A percentile compares a stretch with the other conserved stretches of the same genome.
Evolutionary conservation across 768 basidiomycete genomes (phyloP).

Genomic region (Naganishia vaughanmartiniae): DNA sequence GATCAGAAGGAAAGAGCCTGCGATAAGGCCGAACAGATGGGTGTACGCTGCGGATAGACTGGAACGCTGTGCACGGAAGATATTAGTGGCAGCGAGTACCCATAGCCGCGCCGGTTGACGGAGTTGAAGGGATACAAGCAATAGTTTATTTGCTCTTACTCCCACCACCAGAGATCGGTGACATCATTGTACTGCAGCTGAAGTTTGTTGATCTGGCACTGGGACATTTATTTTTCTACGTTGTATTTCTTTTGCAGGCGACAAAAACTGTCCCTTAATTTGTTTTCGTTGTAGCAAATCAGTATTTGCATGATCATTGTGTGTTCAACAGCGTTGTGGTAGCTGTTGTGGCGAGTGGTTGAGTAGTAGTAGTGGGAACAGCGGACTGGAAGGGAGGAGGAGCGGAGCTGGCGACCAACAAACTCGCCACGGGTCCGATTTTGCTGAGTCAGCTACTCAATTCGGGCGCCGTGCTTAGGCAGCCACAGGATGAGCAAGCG

Average conservation of each 20-base stretch:
- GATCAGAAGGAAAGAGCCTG: not conserved
- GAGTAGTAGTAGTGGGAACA: too few relatives aligned
- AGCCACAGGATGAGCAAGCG: slow-evolving; percentile 23
- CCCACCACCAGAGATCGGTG: not conserved
- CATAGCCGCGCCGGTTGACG: not conserved
- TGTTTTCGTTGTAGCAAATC: not conserved
- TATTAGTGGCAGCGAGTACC: not conserved
- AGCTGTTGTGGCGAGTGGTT: too few relatives aligned
- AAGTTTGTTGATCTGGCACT: not conserved
- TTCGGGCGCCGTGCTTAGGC: not conserved
- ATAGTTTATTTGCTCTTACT: not conserved
- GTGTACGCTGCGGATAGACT: not conserved
- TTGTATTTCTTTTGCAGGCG: not conserved
- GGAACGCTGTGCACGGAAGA: not conserved
- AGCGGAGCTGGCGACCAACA: not conserved
- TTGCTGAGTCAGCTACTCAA: not conserved
- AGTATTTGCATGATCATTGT: too few relatives aligned
- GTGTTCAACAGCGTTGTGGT: too few relatives aligned
- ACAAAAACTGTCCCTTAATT: not conserved
- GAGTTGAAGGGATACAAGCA: not conserved
- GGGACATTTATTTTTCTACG: slow-evolving; percentile 1
- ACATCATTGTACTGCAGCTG: not conserved
- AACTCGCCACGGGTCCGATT: not conserved
- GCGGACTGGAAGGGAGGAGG: too few relatives aligned
- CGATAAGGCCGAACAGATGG: not conserved